Base-by-base conservation (phyloP, 768 basidiomycete genomes). In the Termitomyces sp. region DNA sequence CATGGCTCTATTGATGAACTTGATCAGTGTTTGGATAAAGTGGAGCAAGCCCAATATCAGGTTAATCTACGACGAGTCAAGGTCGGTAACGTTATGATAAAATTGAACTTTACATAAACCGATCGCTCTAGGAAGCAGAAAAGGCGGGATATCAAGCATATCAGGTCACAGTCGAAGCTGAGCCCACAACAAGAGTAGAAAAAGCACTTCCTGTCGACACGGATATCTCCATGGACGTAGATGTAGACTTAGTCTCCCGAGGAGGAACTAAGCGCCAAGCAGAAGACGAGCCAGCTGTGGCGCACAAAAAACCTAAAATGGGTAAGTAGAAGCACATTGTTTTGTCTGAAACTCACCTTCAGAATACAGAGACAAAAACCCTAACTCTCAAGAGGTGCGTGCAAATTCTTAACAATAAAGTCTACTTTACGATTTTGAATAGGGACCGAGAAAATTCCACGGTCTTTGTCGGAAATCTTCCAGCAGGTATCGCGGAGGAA, bases 391-490 rank as follows among this genome's bases (percentile, higher is more conserved):
- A 90, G 71, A 77, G 89, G 89, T 88, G 45, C 39, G 67, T 60
- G 48, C 45, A 55, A 29, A 55, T 55, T 42, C 6, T 37, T 36
- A 6, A 15, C 31, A 10, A 12, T 15, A 3, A 22, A 16, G 13
- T 5, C 9, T 41, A 31, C 20, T 2, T 20, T 29, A 31, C 61
- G 4, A 31, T 42, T 46, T 54, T 51, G 24, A 37, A 56, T 58
- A 95, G 96, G 62, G 97, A 99, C 73, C 92, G 97, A 47, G 97
- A 99, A 74, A 91, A 98, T 64, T 84, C 87, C 29, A 96, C 94
- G 0, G 88, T 98, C 4, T 91, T 98, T 58, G 88, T 97, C 15
- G 81, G 86, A 3, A 85, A 89, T 46, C 72, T 97, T 10, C 82
- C 85, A 0, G 45, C 70, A 18, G 77, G 73, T 12, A 77, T 79